Base-by-base conservation (phyloP, 1,284 basidiomycete species). In the Ustilago sp. region DNA sequence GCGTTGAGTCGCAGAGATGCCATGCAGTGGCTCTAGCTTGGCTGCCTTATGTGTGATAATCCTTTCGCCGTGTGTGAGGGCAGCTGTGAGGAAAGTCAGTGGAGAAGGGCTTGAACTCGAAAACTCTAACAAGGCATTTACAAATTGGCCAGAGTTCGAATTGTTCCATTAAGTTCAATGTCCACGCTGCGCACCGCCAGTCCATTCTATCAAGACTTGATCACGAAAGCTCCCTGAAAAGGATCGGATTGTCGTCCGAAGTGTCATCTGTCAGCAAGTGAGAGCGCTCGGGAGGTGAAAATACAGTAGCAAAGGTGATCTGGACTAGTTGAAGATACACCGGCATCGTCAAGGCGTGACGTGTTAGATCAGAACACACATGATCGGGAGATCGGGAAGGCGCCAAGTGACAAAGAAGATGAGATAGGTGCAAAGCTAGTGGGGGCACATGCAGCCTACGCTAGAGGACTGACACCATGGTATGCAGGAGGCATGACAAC, bases 61-160 rank as follows among this genome's bases (percentile, higher is more conserved):
- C 23, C 23, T 23, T 23, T 2, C 23, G 41, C 15, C 13, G 7
- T 45, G 41, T 17, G 15, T 7, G 41, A 19, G 5, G 41, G 8
- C 41, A 45, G 11, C 9, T 45, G 15, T 45, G 41, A 17, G 7
- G n/a, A 45, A 17, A 15, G 41, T 45, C 41, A 15, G 17, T 19
- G n/a, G 17, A 13, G 41, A 45, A 45, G 15, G 41, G 41, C 41
- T 45, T 15, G 41, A 45, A 45, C 15, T 45, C 41, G 41, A 17
- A 48, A 31, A 48, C 23, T 48, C 45, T 48, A 48, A 23, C n/a
- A 19, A 8, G 23, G 23, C 23, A 28, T 5, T 48, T 23, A 48
- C 45, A 48, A 48, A 48, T 48, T 28, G 19, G 45, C 45, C 45
- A 19, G 45, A 48, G 45, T 48, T 31, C 13, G n/a, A 48, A 48